Evolutionary conservation across 2,329 filamentous ascomycete genomes (phyloP).

Genomic region (Zymoseptoria brevis): DNA sequence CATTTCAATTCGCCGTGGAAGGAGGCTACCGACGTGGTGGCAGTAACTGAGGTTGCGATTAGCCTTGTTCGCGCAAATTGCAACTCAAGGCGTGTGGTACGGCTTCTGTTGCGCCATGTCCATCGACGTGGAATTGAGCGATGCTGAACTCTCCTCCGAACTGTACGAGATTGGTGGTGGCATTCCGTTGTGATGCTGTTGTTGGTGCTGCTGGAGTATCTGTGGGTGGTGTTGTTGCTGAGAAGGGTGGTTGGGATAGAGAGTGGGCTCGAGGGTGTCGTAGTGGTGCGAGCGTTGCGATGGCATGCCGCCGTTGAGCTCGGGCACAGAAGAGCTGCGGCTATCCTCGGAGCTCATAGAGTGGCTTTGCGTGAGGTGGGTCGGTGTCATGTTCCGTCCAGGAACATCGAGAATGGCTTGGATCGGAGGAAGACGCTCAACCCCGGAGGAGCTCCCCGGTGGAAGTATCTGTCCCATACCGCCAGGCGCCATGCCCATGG

Average conservation of each 20-base stretch:
- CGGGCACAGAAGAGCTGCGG: slow-evolving; percentile 6
- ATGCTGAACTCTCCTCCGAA: slow-evolving; percentile 16
- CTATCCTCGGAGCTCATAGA: slow-evolving; percentile 19
- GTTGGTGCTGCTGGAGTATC: not conserved
- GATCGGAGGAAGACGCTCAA: slow-evolving; percentile 15
- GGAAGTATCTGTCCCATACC: slow-evolving; percentile 1
- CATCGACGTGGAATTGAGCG: slow-evolving; percentile 11
- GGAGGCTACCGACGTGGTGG: not conserved
- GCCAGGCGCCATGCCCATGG: slow-evolving; percentile 6
- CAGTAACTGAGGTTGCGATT: slow-evolving; percentile 1
- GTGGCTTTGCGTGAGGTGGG: slow-evolving; percentile 11
- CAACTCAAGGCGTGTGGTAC: slow-evolving; percentile 13
- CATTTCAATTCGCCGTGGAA: not conserved
- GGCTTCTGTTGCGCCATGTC: slow-evolving; percentile 7
- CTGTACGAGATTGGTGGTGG: slow-evolving; percentile 9
- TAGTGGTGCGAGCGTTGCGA: slow-evolving; percentile 4
- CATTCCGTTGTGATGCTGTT: not conserved
- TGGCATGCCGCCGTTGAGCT: not conserved
- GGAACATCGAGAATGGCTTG: slow-evolving; percentile 16
- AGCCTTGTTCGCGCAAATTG: not conserved
- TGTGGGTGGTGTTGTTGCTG: not conserved
- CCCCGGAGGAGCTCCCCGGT: not conserved
- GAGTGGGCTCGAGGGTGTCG: slow-evolving; percentile 10
- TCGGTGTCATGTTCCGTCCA: slow-evolving; percentile 5
- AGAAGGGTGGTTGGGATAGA: not conserved